Evolutionary conservation across 2,329 filamentous ascomycete species (phyloP).

Genomic region (Cladorrhinum sp.): DNA sequence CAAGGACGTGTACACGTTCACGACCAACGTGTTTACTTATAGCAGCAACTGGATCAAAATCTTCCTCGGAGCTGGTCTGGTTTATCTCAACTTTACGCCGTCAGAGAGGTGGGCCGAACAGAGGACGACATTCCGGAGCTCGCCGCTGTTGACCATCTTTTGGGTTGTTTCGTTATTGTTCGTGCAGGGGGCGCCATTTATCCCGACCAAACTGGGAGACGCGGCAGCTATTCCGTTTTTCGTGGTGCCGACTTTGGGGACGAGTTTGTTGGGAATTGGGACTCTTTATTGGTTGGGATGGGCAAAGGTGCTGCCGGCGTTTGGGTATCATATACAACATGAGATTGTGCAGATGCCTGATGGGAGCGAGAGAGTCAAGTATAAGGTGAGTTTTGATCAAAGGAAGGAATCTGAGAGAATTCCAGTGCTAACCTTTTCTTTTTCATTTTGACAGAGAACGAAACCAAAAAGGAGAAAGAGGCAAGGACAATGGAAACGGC

Average conservation of each 20-base stretch:
- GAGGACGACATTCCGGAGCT: conserved; percentile 31
- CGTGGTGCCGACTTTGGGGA: conserved; percentile 37
- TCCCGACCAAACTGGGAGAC: conserved; percentile 23
- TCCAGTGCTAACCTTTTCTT: neutral
- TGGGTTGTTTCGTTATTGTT: conserved; percentile 31
- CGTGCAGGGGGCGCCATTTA: conserved; percentile 29
- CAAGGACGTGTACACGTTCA: conserved; percentile 31
- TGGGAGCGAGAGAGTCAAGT: conserved; percentile 32
- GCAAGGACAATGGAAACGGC: conserved; percentile 17
- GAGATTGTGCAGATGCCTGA: conserved; percentile 33
- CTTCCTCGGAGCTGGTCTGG: conserved; percentile 29
- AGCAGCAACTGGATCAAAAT: conserved; percentile 35
- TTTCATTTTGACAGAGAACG: conserved; percentile 22
- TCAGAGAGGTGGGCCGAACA: conserved; percentile 30
- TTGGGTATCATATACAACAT: conserved; percentile 32
- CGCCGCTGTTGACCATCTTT: conserved; percentile 31
- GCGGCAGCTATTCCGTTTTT: conserved; percentile 24
- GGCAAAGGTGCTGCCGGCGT: conserved; percentile 29
- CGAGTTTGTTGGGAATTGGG: conserved; percentile 30
- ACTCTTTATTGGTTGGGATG: conserved; percentile 29
- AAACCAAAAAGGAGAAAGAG: conserved; percentile 26
- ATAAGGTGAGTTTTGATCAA: conserved; percentile 26
- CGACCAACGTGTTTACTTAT: conserved; percentile 35
- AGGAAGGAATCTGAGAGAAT: neutral
- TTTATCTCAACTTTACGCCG: conserved; percentile 32